phyloP scores from a whole-genome alignment of 208 protist species.

The Leishmania arabica region DNA sequence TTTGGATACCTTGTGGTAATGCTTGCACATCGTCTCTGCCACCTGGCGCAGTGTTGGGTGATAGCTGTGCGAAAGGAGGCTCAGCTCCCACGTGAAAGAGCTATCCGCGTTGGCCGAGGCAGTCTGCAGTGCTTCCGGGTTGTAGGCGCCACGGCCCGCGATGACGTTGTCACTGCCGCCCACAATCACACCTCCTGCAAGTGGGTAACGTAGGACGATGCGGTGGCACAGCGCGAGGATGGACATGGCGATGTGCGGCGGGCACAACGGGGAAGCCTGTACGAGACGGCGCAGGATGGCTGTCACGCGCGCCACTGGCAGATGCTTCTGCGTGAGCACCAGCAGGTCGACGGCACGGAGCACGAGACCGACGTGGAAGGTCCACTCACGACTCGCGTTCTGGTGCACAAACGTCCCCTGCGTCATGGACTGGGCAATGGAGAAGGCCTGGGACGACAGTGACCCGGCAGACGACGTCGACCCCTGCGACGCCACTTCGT shows the following conservation, averaged over 20 bases:
- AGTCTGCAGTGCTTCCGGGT: conserved; percentile 85
- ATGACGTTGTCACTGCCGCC: conserved; percentile 91
- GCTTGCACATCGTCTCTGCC: conserved; percentile 78
- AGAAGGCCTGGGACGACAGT: conserved; percentile 91
- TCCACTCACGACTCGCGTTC: conserved; percentile 87
- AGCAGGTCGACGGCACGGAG: conserved; percentile 89
- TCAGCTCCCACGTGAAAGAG: conserved; percentile 91
- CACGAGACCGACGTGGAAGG: conserved; percentile 86
- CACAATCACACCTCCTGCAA: conserved; percentile 78
- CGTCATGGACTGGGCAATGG: conserved; percentile 91
- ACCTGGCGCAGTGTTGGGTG: conserved; percentile 87
- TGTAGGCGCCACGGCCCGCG: conserved; percentile 83
- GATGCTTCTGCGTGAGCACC: conserved; percentile 90
- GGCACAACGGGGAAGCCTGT: conserved; percentile 65
- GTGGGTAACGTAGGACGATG: conserved; percentile 80
- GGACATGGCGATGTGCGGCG: conserved; percentile 85
- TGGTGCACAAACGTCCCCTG: conserved; percentile 73
- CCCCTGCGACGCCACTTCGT: conserved; percentile 79
- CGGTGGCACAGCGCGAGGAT: conserved; percentile 83
- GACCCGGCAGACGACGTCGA: conserved; percentile 87
- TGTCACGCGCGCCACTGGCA: conserved; percentile 81
- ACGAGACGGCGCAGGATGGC: conserved; percentile 86
- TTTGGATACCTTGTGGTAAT: conserved; percentile 86
- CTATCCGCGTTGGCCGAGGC: conserved; percentile 82
- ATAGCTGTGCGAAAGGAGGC: conserved; percentile 72